Percentiles rank a stretch among this genome's conserved stretches.
These are phyloP conservation scores for Linderina pennispora DNA, from an alignment of 192 early-diverging fungal genomes.

Conservation along the genomic window DNA sequence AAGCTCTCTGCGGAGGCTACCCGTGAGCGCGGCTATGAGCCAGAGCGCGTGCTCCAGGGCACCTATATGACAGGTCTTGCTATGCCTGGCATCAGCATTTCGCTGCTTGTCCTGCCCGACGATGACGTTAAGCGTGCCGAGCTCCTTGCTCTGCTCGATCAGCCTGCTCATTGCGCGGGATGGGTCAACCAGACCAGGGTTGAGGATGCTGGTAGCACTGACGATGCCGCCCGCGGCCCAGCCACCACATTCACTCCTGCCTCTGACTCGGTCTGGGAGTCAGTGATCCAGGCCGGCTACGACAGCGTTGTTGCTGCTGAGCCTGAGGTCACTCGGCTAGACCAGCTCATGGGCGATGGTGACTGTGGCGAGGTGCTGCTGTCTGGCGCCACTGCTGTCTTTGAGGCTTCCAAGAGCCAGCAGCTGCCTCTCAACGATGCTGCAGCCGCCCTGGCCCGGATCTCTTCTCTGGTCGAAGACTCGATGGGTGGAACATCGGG, in stretches of 20 bases:
- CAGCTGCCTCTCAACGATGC: constrained; percentile 49
- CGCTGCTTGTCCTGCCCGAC: constrained; percentile 57
- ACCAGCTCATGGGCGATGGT: constrained; percentile 75
- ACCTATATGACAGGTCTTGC: constrained; percentile 76
- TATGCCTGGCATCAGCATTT: constrained; percentile 73
- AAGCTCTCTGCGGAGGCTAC: constrained; percentile 60
- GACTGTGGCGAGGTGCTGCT: constrained; percentile 74
- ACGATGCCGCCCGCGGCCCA: constrained; percentile 18
- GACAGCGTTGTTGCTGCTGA: constrained; percentile 42
- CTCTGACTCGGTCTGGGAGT: constrained; percentile 44
- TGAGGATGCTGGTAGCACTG: constrained; percentile 39
- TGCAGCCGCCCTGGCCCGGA: constrained; percentile 47
- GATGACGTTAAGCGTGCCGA: constrained; percentile 14
- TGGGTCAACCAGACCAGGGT: constrained; percentile 53
- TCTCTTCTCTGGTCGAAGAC: constrained; percentile 64
- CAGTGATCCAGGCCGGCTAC: constrained; percentile 42
- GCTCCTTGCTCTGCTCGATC: constrained; percentile 51
- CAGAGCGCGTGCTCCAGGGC: constrained; percentile 58
- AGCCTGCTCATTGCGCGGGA: constrained; percentile 51
- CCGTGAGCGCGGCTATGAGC: constrained; percentile 20
- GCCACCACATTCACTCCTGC: constrained; percentile 23
- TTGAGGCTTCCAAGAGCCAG: constrained; percentile 35
- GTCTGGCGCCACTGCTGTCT: constrained; percentile 58
- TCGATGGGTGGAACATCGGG: constrained; percentile 76
- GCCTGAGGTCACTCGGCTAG: constrained; percentile 62